Evolutionary conservation across 75 land plant species (phyloP), one percentile per base, ranked within the genome.

Genomic region (Picea glauca): DNA sequence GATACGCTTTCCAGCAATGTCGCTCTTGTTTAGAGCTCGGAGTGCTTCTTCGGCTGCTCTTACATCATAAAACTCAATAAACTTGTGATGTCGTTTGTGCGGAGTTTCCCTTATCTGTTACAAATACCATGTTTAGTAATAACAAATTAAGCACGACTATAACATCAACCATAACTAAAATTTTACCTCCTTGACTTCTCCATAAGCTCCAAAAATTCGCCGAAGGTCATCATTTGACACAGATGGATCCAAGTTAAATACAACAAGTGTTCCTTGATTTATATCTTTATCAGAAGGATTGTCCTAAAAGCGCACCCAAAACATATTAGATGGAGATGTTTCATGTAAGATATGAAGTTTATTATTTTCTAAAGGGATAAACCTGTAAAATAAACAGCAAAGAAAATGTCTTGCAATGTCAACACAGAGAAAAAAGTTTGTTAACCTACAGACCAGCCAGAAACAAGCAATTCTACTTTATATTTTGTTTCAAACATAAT

Each of bases 241-340:
- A 61, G 96, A 91, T 54, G 96, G 92, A 83, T 95, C 96, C 82
- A 95, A 79, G 79, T 95, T 95, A 76, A 95, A 95, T 4, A 88
- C 93, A 58, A 95, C 98, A 32, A 95, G 83, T 35, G 98, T 95
- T 57, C 98, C 98, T 85, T 95, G 98, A 75, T 93, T 95, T 15
- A 95, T 84, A 86, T 95, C 98, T 73, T 95, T 95, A 66, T 95
- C 98, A 58, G 98, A 95, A 56, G 98, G 96, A 81, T 95, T 95
- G 66, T 95, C 96, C 98, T 95, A 78, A 23, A 80, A 72, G 12
- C 12, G 2, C 12, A 50, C 12, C 56, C 9, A 50, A 50, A 50
- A 50, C 11, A 46, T 0, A 50, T 9, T 50, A 50, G 56, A 50
- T 50, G 9, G 11, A 50, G 12, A 50, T 50, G 56, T 9, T 9